Evolutionary conservation across 768 basidiomycete genomes (phyloP).

Genomic region (Pisolithus albus): DNA sequence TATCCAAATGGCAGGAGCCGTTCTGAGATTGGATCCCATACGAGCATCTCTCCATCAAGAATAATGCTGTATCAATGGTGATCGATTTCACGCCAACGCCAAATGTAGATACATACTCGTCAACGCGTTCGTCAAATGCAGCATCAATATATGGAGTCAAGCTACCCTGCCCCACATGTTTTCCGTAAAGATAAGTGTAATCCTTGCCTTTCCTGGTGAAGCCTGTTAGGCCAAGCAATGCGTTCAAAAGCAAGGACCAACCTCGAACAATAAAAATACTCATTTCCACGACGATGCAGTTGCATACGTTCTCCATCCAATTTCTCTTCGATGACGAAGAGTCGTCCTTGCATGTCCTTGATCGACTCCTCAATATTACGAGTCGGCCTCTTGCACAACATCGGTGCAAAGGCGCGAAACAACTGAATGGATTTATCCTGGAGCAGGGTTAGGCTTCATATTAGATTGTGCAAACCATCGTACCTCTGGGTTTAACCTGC

Average conservation of each 20-base stretch:
- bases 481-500: conserved; percentile 58
- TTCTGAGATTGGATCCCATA: conserved; percentile 89
- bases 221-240: background rate
- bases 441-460: conserved; percentile 3
- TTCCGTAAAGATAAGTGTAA: conserved; percentile 89
- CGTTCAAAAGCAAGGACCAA: conserved; percentile 21
- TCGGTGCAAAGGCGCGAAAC: conserved; percentile 86
- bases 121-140: conserved; percentile 68
- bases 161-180: conserved; percentile 73
- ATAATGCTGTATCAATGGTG: conserved; percentile 56
- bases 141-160: conserved; percentile 80
- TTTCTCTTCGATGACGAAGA: conserved; percentile 95
- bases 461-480: too few species aligned
- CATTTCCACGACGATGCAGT: conserved; percentile 84
- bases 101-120: conserved; percentile 53
- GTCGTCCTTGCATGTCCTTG: conserved; percentile 69
- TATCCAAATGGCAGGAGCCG: conserved; percentile 90
- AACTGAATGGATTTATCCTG: conserved; percentile 82
- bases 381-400: conserved; percentile 88
- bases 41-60: conserved; percentile 96
- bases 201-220: conserved; percentile 75
- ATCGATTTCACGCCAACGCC: conserved; percentile 4
- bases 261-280: conserved; percentile 92
- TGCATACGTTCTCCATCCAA: conserved; percentile 97
- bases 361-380: conserved; percentile 77